Conservation (phyloP, 495 filamentous ascomycete genomes). For the Annulohypoxylon nitens region DNA sequence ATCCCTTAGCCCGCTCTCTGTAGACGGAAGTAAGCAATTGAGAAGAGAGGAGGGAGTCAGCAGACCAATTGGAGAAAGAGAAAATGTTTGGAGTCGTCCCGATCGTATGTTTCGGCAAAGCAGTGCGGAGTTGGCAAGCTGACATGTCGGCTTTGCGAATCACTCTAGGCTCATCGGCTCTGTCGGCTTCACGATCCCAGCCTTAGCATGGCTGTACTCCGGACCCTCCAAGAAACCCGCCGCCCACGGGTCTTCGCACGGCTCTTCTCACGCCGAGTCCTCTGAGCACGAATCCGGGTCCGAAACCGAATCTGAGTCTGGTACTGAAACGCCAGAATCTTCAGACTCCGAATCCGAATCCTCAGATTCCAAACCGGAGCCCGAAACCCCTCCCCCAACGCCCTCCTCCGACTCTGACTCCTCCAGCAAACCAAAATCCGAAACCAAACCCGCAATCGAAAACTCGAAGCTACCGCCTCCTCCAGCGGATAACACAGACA, state of each 20-base stretch:
- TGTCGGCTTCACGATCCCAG: slow-evolving; percentile 38
- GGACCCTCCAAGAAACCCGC: slow-evolving; percentile 10
- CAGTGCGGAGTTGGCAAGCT: not conserved
- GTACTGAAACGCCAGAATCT: slow-evolving; percentile 6
- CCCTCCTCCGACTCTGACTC: not conserved
- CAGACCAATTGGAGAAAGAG: not conserved
- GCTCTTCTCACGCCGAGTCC: slow-evolving; percentile 3
- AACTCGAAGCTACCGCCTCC: slow-evolving; percentile 39
- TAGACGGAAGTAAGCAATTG: not conserved
- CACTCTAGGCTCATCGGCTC: slow-evolving; percentile 44
- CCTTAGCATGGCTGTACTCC: slow-evolving; percentile 25
- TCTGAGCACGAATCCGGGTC: slow-evolving; percentile 21
- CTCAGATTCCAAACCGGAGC: not conserved
- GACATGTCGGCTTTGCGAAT: not conserved
- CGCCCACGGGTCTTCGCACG: slow-evolving; percentile 23
- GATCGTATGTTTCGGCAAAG: slow-evolving; percentile 9
- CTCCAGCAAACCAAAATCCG: not conserved
- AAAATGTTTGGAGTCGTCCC: not conserved
- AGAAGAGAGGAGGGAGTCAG: not conserved
- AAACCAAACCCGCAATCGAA: slow-evolving; percentile 2
- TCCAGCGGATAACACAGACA: slow-evolving; percentile 37
- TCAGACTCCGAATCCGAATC: slow-evolving; percentile 1
- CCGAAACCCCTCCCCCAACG: not conserved
- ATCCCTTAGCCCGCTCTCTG: not conserved
- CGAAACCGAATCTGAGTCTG: slow-evolving; percentile 16